Base-by-base conservation (phyloP, 73 alveolate species). In the Paramecium bursaria region DNA sequence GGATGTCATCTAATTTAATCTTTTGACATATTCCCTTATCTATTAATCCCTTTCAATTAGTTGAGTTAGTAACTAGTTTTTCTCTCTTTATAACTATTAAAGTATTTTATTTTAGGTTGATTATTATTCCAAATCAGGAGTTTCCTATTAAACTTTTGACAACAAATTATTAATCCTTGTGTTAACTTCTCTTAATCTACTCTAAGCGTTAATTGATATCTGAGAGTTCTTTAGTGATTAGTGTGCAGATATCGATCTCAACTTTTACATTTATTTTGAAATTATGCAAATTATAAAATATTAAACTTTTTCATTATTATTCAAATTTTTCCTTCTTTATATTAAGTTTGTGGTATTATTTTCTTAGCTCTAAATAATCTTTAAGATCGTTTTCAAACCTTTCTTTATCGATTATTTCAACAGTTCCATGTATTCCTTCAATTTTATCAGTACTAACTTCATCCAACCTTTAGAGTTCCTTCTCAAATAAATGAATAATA, bases 141-240 rank as follows among this genome's bases (percentile, higher is more conserved):
- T 30, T 6, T 27, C 10, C 27, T 17, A 57, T 57, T 57, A 30
- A 23, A 57, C 26, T 30, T 57, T 30, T 57, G 26, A 15, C 33
- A 57, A 30, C 14, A 57, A 21, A 57, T 57, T 50, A 57, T 57
- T 50, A 57, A 57, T 57, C 33, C 33, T 57, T n/a, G 21, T 57
- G 33, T 57, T 57, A 2, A 57, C 76, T 21, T 57, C 76, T n/a
- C 76, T 57, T 29, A 57, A 30, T 23, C 76, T 30, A n/a, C n/a
- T n/a, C n/a, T n/a, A n/a, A n/a, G n/a, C n/a, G n/a, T n/a, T n/a
- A n/a, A n/a, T n/a, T n/a, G n/a, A n/a, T n/a, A n/a, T n/a, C n/a
- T n/a, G n/a, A n/a, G n/a, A n/a, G n/a, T n/a, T n/a, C n/a, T n/a
- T n/a, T n/a, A n/a, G n/a, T n/a, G n/a, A n/a, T n/a, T n/a, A n/a